These are phyloP conservation scores for Inga laurina DNA, from an alignment of 306 rosid species.

Conservation along the genomic window DNA sequence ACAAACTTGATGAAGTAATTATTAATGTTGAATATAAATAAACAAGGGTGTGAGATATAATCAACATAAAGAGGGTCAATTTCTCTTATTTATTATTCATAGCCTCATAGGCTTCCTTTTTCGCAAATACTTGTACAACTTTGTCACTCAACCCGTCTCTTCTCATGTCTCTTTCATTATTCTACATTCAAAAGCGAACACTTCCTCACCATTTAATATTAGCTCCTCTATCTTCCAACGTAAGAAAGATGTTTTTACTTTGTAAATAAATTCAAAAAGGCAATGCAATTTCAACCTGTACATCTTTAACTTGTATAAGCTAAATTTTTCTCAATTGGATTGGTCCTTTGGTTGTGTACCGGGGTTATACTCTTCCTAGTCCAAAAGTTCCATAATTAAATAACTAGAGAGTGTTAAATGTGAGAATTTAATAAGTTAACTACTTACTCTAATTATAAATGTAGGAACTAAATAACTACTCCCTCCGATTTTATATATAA, in stretches of 20 bases:
- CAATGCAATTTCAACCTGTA: background rate
- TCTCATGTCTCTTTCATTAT: background rate
- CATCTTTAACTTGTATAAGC: background rate
- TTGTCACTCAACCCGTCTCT: slow-evolving; percentile 35
- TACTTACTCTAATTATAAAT: too few species aligned
- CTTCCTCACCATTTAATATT: background rate
- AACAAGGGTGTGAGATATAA: background rate
- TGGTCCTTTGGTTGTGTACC: background rate
- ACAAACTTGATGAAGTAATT: too few species aligned
- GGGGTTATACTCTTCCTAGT: background rate
- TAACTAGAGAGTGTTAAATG: background rate
- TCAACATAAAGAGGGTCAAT: background rate
- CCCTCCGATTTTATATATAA: too few species aligned
- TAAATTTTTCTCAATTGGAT: background rate
- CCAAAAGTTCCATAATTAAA: background rate
- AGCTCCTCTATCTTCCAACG: background rate
- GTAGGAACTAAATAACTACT: too few species aligned
- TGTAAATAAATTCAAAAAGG: background rate
- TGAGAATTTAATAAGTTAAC: background rate
- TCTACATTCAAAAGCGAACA: background rate
- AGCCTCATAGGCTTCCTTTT: background rate
- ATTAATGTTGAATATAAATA: background rate
- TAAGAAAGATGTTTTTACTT: background rate
- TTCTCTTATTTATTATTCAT: background rate
- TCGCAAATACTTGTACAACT: slow-evolving; percentile 25